Percentiles rank a stretch among this genome's conserved stretches.
Conservation (phyloP, 1,284 basidiomycete genomes). For the Dichomitus squalens region DNA sequence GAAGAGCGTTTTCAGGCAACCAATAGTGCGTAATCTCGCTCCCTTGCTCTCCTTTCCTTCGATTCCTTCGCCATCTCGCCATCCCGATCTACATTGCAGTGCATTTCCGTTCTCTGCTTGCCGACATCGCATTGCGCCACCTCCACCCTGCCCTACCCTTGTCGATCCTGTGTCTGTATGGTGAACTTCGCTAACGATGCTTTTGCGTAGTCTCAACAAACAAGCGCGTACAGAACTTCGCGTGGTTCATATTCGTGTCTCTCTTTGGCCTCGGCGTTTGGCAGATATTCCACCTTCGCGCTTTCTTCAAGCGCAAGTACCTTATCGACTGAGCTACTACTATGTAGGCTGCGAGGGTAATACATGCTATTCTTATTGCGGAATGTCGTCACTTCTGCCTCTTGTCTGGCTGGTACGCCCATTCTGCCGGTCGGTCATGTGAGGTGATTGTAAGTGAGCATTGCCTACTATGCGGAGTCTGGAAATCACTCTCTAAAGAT, state of each 20-base stretch:
- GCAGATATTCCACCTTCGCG: conserved; percentile 93
- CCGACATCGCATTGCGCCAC: too few species aligned
- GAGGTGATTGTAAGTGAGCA: too few species aligned
- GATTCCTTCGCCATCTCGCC: not conserved
- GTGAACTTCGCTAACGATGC: not conserved
- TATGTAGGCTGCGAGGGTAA: conserved; percentile 2
- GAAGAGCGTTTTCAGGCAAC: conserved; percentile 92
- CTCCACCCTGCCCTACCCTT: too few species aligned
- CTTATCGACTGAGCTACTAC: conserved; percentile 75
- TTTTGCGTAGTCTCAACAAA: conserved; percentile 86
- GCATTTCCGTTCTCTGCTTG: not conserved
- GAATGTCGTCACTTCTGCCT: not conserved
- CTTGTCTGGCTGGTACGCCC: too few species aligned
- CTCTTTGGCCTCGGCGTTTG: conserved; percentile 87
- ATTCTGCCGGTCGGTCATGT: too few species aligned
- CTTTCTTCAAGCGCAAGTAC: conserved; percentile 97
- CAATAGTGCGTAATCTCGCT: conserved; percentile 67
- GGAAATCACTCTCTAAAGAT: too few species aligned
- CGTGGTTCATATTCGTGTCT: conserved; percentile 83
- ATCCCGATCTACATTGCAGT: not conserved
- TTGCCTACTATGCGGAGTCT: too few species aligned
- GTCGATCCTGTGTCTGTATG: not conserved
- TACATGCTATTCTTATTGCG: conserved; percentile 9
- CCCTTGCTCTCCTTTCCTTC: conserved; percentile 4
- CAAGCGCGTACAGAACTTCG: conserved; percentile 89